Evolutionary conservation across 108 stramenopile genomes (phyloP), one percentile per base, ranked within the genome.

Genomic region (Epithemia pelagica): DNA sequence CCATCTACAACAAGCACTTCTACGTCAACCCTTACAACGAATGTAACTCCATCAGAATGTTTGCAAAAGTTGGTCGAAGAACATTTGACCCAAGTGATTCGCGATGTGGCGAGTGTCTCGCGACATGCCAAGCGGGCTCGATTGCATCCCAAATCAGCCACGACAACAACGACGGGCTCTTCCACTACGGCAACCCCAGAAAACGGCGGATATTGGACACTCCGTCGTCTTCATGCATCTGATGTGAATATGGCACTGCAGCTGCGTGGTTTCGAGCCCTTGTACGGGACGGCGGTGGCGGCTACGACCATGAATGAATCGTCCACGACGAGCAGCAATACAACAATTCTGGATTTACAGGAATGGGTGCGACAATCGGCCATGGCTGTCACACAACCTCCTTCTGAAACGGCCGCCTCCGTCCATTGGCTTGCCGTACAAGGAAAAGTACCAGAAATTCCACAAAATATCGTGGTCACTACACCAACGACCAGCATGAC

Each of bases 361-460:
- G 87, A 85, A 30, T 90, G 84, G 67, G 59, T 93, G 0, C 74
- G 75, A 22, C 74, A 75, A 10, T 85, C 71, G 78, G 67, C 60
- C 71, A 2, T 29, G 69, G 3, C 58, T 62, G 26, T 56, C 27
- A 25, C 74, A n/a, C 73, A 53, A 25, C 87, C 89, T 2, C 89
- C 92, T 53, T 79, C 75, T 46, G 92, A 93, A 82, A 59, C 90
- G 30, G 89, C 84, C 15, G 54, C 88, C 66, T 84, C 81, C 28
- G 28, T 81, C 23, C 89, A 90, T 59, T 93, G 92, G 92, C 78
- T 93, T 10, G 92, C 92, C 0, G 92, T 93, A 23, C 87, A 93
- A 54, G 92, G 92, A 0, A 73, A 72, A 0, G 75, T 70, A 54
- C 88, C 91, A 19, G 64, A 77, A 37, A 85, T 82, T 62, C 82